These are phyloP conservation scores for Lichtheimia corymbifera DNA, from an alignment of 371 early-diverging fungal species.

Conservation along the genomic window DNA sequence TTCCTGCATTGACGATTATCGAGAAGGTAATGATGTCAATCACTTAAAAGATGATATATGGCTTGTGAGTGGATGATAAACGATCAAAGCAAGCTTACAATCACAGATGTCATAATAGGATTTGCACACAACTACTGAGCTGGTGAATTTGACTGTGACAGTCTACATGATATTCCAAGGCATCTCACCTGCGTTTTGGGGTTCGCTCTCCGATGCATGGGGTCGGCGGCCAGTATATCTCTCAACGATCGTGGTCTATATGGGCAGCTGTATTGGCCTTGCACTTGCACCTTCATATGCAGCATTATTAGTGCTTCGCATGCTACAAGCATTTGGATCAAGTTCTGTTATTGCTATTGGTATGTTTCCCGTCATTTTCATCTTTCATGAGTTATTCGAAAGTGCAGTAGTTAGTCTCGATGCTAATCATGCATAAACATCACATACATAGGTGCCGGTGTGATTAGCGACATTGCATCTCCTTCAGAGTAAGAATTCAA, in stretches of 20 bases:
- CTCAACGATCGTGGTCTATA: constrained; percentile 50
- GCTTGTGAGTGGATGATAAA: no score
- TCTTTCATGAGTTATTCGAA: not conserved
- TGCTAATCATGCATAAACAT: not conserved
- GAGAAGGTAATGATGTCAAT: constrained; percentile 15
- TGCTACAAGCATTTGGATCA: constrained; percentile 60
- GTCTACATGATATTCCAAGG: constrained; percentile 24
- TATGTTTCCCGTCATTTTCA: not conserved
- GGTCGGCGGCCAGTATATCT: constrained; percentile 35
- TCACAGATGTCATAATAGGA: constrained; percentile 6
- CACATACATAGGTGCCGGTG: constrained; percentile 22
- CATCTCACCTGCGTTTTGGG: constrained; percentile 26
- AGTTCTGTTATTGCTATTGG: constrained; percentile 64
- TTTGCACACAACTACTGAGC: constrained; percentile 8
- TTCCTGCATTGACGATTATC: constrained; percentile 21
- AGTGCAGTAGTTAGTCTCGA: not conserved
- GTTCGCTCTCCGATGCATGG: constrained; percentile 20
- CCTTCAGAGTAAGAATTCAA: constrained; percentile 41
- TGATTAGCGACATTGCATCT: constrained; percentile 52
- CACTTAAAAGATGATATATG: not conserved
- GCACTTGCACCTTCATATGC: constrained; percentile 51
- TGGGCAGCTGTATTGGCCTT: constrained; percentile 54
- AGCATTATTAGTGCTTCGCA: constrained; percentile 55
- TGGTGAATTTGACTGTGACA: constrained; percentile 19
- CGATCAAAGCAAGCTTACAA: no score